phyloP scores from a whole-genome alignment of 768 basidiomycete species.

The Suillus placidus region DNA sequence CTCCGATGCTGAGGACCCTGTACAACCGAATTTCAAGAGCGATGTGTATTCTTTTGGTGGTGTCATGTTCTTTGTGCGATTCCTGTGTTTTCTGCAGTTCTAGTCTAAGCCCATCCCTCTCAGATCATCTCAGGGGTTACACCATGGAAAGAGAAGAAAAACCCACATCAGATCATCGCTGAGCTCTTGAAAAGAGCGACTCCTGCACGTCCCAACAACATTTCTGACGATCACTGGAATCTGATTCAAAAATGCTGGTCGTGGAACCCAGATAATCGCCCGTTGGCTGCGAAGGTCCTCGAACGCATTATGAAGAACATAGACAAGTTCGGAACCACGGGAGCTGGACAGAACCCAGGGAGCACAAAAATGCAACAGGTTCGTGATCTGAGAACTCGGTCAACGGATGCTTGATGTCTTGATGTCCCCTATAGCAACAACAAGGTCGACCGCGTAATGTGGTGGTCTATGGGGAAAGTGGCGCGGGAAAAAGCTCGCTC shows the following conservation, averaged over 20 bases:
- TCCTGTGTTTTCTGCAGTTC: constrained; percentile 1
- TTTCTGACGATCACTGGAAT: not conserved
- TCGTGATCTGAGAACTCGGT: no score
- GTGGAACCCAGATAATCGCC: no score
- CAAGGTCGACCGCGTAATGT: no score
- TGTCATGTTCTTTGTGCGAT: constrained; percentile 12
- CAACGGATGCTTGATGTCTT: no score
- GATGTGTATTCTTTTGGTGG: constrained; percentile 45
- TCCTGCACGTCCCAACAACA: not conserved
- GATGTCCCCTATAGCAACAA: no score
- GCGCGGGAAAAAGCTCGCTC: no score
- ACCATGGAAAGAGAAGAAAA: not conserved
- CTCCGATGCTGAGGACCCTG: constrained; percentile 20
- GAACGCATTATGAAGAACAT: no score
- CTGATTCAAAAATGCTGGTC: not conserved
- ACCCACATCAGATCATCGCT: not conserved
- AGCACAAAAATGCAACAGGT: no score
- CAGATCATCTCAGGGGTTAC: not conserved
- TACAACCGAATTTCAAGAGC: constrained; percentile 19
- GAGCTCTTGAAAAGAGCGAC: not conserved
- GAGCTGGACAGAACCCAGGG: no score
- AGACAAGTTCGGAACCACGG: no score
- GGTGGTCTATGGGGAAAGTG: no score
- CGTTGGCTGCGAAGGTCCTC: no score
- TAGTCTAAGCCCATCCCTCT: not conserved